Evolutionary conservation across 805 yeast species (phyloP).

Genomic region (Starmera dryadoides): DNA sequence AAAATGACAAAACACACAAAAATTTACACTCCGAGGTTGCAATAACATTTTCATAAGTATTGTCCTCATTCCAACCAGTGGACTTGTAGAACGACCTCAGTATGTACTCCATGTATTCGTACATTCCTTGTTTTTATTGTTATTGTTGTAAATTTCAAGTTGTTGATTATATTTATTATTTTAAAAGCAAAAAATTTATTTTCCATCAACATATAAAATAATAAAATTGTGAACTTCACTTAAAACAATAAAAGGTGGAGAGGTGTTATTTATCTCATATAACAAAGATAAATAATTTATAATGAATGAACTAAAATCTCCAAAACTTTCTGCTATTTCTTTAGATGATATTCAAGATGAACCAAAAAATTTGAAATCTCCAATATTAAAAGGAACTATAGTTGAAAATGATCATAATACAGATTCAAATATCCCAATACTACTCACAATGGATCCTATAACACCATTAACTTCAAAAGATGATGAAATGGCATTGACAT

Average conservation of each 20-base stretch:
- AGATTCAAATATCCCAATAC: slow-evolving; percentile 7
- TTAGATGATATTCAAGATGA: not conserved
- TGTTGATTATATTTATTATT: too few species aligned
- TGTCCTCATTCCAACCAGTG: slow-evolving; percentile 75
- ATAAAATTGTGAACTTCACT: too few species aligned
- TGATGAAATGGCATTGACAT: slow-evolving; percentile 20
- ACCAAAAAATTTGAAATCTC: too few species aligned
- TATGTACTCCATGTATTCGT: slow-evolving; percentile 81
- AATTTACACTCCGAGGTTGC: slow-evolving; percentile 51
- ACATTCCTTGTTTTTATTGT: slow-evolving; percentile 34
- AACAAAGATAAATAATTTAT: too few species aligned
- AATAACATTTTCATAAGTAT: slow-evolving; percentile 66
- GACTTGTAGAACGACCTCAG: slow-evolving; percentile 61
- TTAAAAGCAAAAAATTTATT: too few species aligned
- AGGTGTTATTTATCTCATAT: too few species aligned
- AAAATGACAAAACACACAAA: slow-evolving; percentile 1
- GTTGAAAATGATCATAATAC: not conserved
- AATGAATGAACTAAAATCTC: not conserved
- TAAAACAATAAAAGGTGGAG: too few species aligned
- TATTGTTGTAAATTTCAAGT: not conserved
- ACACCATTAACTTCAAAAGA: slow-evolving; percentile 22
- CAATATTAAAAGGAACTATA: not conserved
- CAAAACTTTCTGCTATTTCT: not conserved
- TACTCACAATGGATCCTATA: slow-evolving; percentile 15
- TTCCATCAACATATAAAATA: too few species aligned